A percentile compares a stretch with the other conserved stretches of the same genome.
Evolutionary conservation across 495 filamentous ascomycete species (phyloP).

Genomic region (Penicillium angulare): DNA sequence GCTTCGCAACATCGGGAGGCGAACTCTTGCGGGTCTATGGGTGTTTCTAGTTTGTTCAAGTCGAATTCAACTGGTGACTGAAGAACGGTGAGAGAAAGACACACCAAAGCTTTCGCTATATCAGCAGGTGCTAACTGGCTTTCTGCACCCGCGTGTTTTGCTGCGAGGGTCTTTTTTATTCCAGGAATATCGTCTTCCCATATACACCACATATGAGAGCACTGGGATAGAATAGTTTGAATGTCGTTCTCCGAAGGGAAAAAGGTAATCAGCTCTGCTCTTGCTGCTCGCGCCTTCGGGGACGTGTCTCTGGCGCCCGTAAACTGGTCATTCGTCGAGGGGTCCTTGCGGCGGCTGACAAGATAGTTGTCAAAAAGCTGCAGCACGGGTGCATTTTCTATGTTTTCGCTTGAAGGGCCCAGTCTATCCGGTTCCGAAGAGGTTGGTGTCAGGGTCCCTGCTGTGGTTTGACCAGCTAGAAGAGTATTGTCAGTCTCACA

Average conservation of each 20-base stretch:
- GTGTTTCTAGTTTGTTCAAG: conserved; percentile 17
- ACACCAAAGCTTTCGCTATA: conserved; percentile 38
- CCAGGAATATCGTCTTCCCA: conserved; percentile 34
- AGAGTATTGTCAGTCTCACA: neutral
- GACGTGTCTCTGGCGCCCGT: conserved; percentile 25
- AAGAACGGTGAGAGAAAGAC: conserved; percentile 30
- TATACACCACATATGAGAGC: conserved; percentile 24
- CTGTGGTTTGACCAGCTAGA: conserved; percentile 5
- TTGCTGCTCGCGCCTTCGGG: conserved; percentile 26
- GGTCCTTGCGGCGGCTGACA: conserved; percentile 31
- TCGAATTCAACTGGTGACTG: conserved; percentile 31
- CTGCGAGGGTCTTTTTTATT: conserved; percentile 7
- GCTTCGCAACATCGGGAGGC: conserved; percentile 31
- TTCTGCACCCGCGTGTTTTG: neutral
- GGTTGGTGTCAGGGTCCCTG: conserved; percentile 3
- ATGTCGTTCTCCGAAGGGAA: conserved; percentile 33
- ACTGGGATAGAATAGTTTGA: conserved; percentile 26
- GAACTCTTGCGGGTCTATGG: conserved; percentile 26
- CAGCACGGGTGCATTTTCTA: conserved; percentile 40
- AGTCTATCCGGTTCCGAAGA: conserved; percentile 20
- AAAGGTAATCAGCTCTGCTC: conserved; percentile 28
- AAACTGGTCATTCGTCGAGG: conserved; percentile 23
- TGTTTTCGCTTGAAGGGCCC: conserved; percentile 24
- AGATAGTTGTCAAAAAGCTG: conserved; percentile 43
- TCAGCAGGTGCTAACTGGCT: conserved; percentile 25